Conservation (phyloP, 139 green algal species). For the Limnomonas spitsbergensis region DNA sequence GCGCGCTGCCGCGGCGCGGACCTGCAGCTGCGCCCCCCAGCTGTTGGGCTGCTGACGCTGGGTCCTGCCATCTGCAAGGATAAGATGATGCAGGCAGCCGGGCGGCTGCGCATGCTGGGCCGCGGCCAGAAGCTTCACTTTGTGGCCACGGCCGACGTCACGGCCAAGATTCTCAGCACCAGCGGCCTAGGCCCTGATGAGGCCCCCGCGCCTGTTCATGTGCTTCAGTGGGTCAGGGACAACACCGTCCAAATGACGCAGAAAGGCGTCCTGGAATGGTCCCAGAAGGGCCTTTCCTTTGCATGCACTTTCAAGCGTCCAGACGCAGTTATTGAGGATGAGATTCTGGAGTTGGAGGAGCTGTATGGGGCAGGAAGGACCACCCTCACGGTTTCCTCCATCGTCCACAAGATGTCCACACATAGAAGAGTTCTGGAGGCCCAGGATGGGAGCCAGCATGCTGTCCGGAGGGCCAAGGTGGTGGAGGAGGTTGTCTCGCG, state of each 20-base stretch:
- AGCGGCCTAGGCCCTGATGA: neutral
- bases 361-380: slow-evolving; percentile 21
- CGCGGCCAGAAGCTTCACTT: slow-evolving; percentile 35
- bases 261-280: slow-evolving; percentile 24
- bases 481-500: neutral
- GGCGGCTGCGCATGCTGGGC: slow-evolving; percentile 36
- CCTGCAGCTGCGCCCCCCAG: slow-evolving; percentile 39
- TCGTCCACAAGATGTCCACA: neutral
- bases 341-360: slow-evolving; percentile 29
- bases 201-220: neutral
- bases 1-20: slow-evolving; percentile 45
- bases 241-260: slow-evolving; percentile 36
- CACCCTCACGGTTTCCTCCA: neutral
- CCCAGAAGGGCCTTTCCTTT: slow-evolving; percentile 45
- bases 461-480: neutral
- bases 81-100: slow-evolving; percentile 57
- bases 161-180: slow-evolving; percentile 19
- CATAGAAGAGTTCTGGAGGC: neutral
- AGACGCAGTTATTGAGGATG: slow-evolving; percentile 30
- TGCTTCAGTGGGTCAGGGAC: slow-evolving; percentile 39
- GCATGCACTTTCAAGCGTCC: slow-evolving; percentile 21
- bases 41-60: slow-evolving; percentile 60
- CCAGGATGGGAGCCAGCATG: neutral
- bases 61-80: slow-evolving; percentile 48
- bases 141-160: slow-evolving; percentile 32